A percentile compares a stretch with the other conserved stretches of the same genome.
These are phyloP conservation scores for Cucumis variabilis DNA, from an alignment of 331 rosid species.

Conservation along the genomic window DNA sequence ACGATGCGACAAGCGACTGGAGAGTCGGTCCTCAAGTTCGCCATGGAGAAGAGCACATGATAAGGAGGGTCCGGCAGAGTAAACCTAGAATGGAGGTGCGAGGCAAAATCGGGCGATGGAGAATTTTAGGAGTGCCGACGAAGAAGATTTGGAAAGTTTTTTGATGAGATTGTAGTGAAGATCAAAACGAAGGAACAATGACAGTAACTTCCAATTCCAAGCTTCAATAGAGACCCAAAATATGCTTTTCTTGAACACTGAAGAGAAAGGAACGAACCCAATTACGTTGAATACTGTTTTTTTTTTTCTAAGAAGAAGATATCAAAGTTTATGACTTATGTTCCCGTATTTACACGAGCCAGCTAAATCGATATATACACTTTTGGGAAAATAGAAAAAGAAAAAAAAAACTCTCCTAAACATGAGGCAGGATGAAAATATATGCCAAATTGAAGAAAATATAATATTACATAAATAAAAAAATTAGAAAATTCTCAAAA, in stretches of 20 bases:
- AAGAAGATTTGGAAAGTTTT: not conserved
- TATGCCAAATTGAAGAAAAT: no score
- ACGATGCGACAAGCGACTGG: conserved; percentile 85
- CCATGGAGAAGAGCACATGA: conserved; percentile 31
- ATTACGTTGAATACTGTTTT: not conserved
- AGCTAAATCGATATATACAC: no score
- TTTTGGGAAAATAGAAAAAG: no score
- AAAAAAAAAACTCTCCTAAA: no score
- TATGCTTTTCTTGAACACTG: not conserved
- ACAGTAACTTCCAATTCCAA: conserved; percentile 18
- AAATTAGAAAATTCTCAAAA: no score
- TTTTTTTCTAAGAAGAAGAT: no score
- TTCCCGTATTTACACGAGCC: no score
- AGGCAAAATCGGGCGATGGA: not conserved
- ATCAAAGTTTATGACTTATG: no score
- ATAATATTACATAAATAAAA: no score
- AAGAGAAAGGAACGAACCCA: not conserved
- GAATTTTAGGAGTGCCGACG: not conserved
- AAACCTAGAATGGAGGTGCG: not conserved
- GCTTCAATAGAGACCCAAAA: not conserved
- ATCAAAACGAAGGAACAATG: not conserved
- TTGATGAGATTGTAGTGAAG: not conserved
- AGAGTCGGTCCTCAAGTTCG: conserved; percentile 61
- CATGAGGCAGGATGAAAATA: no score
- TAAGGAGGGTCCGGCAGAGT: not conserved